Evolutionary conservation across 371 early-diverging fungal genomes (phyloP), one percentile per base, ranked within the genome.

Genomic region (Synchytrium microbalum): DNA sequence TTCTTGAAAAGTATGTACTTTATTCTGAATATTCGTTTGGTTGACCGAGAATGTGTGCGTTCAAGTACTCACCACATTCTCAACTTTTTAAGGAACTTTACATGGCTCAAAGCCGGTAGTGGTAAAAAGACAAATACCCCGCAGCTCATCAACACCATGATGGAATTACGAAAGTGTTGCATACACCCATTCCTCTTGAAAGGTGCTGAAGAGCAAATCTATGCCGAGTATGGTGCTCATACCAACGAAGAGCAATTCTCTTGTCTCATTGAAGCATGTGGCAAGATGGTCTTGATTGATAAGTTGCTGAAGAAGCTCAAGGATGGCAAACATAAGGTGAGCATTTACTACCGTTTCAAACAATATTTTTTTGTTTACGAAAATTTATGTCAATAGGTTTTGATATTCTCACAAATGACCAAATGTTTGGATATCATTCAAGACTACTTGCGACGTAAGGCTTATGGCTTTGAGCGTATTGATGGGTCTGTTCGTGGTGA

Each of bases 291-390:
- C 26, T 62, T 90, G 65, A 85, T 95, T 65, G 94, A 95, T 72
- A 93, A 94, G 71, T 77, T 96, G 1, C 74, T 98, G 28, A 77
- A 72, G 27, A 90, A 88, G 67, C 71, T 96, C 64, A 84, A 86
- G 69, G 84, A 80, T 25, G 86, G 86, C 5, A 92, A 92, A 8
- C 93, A 94, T 72, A 88, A 91, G 70, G 95, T 57, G 13, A 73
- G 96, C 54, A 93, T 98, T 57, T 98, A 95, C 72, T 93, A 92
- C 10, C 96, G 95, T 71, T 93, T 96, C 86, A 58, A 14, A 14
- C 58, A 19, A 23, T 58, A 29, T 58, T 58, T 14, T 58, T 23
- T 29, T 58, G 54, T 58, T 14, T 58, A 14, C 14, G 25, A 14
- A 23, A 58, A 14, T 51, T 51, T 51, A 51, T 76, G 83, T 67